A percentile compares a stretch with the other conserved stretches of the same genome.
These are phyloP conservation scores for Erythrophleum ivorense DNA, from an alignment of 331 rosid species.

Conservation along the genomic window DNA sequence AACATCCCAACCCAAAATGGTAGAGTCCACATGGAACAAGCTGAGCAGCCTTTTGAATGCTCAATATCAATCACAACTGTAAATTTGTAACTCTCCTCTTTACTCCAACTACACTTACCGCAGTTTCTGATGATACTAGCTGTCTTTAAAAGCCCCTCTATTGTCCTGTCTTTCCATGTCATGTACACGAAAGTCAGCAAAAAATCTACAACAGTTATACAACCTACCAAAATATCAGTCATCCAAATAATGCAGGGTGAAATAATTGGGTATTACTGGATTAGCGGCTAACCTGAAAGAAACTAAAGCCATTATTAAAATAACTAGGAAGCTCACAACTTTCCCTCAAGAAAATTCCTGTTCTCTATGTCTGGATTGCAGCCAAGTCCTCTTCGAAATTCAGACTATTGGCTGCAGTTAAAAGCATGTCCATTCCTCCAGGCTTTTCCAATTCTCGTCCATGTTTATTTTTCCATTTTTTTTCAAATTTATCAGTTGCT, in stretches of 20 bases:
- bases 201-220: conserved; percentile 54
- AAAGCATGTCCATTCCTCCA: conserved; percentile 94
- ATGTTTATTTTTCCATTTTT: conserved; percentile 51
- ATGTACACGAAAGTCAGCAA: conserved; percentile 58
- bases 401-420: conserved; percentile 57
- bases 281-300: conserved; percentile 43
- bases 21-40: conserved; percentile 42
- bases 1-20: conserved; percentile 33
- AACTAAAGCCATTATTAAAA: background rate
- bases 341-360: conserved; percentile 28
- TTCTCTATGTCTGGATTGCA: conserved; percentile 46
- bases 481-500: conserved; percentile 39
- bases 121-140: conserved; percentile 41
- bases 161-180: conserved; percentile 47
- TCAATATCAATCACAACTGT: conserved; percentile 4
- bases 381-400: conserved; percentile 52
- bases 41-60: conserved; percentile 44
- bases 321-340: conserved; percentile 6
- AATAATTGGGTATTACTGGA: conserved; percentile 35
- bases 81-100: background rate
- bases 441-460: conserved; percentile 55
- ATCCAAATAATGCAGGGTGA: conserved; percentile 42
- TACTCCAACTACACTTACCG: conserved; percentile 37
- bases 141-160: conserved; percentile 50
- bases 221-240: conserved; percentile 60